A percentile compares a stretch with the other conserved stretches of the same genome.
phyloP scores from a whole-genome alignment of 192 early-diverging fungal genomes.

The Phlyctochytrium arcticum region DNA sequence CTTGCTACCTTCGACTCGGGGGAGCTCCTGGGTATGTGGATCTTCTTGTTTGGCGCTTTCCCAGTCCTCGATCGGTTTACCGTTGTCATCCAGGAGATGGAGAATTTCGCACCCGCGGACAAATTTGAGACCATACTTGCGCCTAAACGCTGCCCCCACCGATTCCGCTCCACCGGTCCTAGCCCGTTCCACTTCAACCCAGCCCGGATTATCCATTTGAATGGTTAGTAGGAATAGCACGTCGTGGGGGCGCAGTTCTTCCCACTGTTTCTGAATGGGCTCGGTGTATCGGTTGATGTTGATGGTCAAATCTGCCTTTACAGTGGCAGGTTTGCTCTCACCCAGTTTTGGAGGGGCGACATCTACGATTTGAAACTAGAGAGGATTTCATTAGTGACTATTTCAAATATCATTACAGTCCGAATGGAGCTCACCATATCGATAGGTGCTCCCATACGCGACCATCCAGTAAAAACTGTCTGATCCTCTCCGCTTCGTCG shows the following conservation, averaged over 20 bases:
- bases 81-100: slow-evolving; percentile 70
- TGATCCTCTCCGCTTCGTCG: slow-evolving; percentile 37
- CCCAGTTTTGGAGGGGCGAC: slow-evolving; percentile 68
- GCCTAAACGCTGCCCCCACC: slow-evolving; percentile 41
- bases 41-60: slow-evolving; percentile 12
- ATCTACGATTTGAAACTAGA: slow-evolving; percentile 61
- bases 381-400: slow-evolving; percentile 19
- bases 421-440: slow-evolving; percentile 44
- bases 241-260: slow-evolving; percentile 75
- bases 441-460: slow-evolving; percentile 82
- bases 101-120: slow-evolving; percentile 86
- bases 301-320: slow-evolving; percentile 78
- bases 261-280: slow-evolving; percentile 83
- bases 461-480: slow-evolving; percentile 89
- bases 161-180: neutral
- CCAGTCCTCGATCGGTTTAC: slow-evolving; percentile 41
- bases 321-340: slow-evolving; percentile 63
- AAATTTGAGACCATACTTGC: slow-evolving; percentile 68
- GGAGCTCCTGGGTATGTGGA: slow-evolving; percentile 35
- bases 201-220: slow-evolving; percentile 39
- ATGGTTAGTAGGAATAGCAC: slow-evolving; percentile 83
- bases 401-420: slow-evolving; percentile 6
- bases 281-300: slow-evolving; percentile 65
- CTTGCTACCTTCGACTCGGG: slow-evolving; percentile 21
- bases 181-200: neutral